Base-by-base conservation (phyloP, 192 early-diverging fungal genomes). In the Jimgerdemannia flammicorona region DNA sequence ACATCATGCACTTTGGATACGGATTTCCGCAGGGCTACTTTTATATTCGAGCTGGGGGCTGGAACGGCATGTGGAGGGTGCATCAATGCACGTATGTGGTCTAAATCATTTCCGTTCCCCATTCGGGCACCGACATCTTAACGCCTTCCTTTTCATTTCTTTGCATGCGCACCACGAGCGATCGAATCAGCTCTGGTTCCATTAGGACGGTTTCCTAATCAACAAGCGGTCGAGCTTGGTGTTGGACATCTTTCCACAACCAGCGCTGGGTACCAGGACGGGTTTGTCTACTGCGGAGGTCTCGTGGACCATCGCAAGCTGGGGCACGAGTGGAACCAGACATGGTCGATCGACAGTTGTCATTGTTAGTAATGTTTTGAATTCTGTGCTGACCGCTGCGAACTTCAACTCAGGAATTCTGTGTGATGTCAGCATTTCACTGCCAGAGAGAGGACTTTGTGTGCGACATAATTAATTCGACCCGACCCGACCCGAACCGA, bases 181-280 rank as follows among this genome's bases (percentile, higher is more conserved):
- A 29, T 29, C 70, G n/a, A 73, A 40, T 68, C 77, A 84, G 67
- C 69, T 84, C 10, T 84, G 83, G 83, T 73, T 66, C 69, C 74
- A 69, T 44, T 70, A 77, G 43, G 29, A 76, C 73, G 80, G 83
- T 1, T 82, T 73, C 40, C 54, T 84, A 3, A 59, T 84, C 14
- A 84, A 84, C 70, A 77, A 77, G 73, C 73, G 73, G 17, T 82
- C 83, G 9, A 64, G 72, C 10, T 71, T 77, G 76, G 83, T 80
- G 0, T 64, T 84, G 0, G 83, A 82, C 71, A 67, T 82, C 70
- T 83, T 17, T 74, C 77, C 3, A 49, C 79, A 41, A 78, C 79
- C 74, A 83, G 79, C 44, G 73, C 75, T 4, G 67, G 67, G n/a
- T n/a, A n/a, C n/a, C 40, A n/a, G n/a, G 19, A 8, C 67, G 20